Base-by-base conservation (phyloP, 148 eudicot genomes). In the Spergularia bocconei region DNA sequence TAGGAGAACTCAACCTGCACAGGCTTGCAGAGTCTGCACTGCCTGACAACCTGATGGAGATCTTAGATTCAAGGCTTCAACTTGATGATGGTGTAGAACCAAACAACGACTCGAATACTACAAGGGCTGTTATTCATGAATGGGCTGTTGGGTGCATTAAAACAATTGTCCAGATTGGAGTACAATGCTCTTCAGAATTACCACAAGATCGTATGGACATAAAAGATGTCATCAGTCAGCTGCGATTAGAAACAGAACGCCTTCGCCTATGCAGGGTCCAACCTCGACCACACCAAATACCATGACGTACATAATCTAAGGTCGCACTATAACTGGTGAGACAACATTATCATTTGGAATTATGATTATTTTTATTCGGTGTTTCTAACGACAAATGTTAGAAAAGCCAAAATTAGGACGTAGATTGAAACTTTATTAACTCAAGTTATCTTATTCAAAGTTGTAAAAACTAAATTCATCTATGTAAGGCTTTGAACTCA, bases 1-100 rank as follows among this genome's bases (percentile, higher is more conserved):
- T 33, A 39, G 68, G 68, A 62, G 68, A 48, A 8, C 52, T 73
- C 53, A 73, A 21, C 59, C 76, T 73, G 23, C 69, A 73, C 57
- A 73, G 50, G 41, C 62, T 61, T 61, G 69, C 68, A 60, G 14
- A 73, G 68, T 23, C 10, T 0, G 58, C 59, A 13, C 50, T 60
- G 44, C 23, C 76, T 25, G 76, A 48, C 48, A 8, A 14, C 1
- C 14, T 73, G 57, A 15, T 62, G 19, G 76, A 73, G 1, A 62
- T 73, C 10, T 6, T 73, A 13, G 76, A 73, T 62, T 65, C 76
- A 9, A 61, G 51, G 14, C 76, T 73, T 48, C 15, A 6, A 25
- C 6, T 48, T 15, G 47, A 73, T 61, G 76, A 62, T 17, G 19
- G 55, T 59, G 54, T 38, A 71, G 54, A 71, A 57, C 19, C 63